Percentiles rank a stretch among this genome's conserved stretches.
Evolutionary conservation across 2,329 filamentous ascomycete species (phyloP).

Genomic region (Ceratocystis lukuohia): DNA sequence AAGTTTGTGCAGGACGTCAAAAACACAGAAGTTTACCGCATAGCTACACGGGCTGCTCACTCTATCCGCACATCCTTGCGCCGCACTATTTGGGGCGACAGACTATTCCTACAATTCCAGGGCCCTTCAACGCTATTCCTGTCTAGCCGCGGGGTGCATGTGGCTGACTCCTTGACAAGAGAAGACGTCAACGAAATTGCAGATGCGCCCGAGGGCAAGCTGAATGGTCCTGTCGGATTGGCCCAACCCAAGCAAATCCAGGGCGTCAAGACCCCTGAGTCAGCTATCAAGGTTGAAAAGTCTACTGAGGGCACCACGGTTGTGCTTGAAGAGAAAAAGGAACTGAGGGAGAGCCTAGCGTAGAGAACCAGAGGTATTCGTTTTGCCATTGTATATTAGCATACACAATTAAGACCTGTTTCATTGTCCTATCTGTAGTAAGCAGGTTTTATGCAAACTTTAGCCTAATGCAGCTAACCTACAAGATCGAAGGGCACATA

Average conservation of each 20-base stretch:
- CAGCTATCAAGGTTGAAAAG: conserved; percentile 41
- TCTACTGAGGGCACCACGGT: conserved; percentile 51
- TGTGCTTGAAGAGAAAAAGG: conserved; percentile 47
- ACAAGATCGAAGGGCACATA: too few species aligned
- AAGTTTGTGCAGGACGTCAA: conserved; percentile 63
- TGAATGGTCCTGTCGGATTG: conserved; percentile 42
- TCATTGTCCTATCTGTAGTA: neutral
- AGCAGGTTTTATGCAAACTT: neutral
- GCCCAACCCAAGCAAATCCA: conserved; percentile 27
- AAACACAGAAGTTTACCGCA: conserved; percentile 59
- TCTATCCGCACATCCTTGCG: conserved; percentile 61
- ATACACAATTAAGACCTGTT: neutral
- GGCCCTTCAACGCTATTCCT: conserved; percentile 77
- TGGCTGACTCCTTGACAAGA: conserved; percentile 63
- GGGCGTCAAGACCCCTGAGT: conserved; percentile 21
- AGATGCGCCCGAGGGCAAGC: conserved; percentile 59
- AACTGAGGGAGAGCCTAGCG: conserved; percentile 42
- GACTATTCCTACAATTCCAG: conserved; percentile 79
- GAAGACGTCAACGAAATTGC: conserved; percentile 85
- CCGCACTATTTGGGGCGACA: conserved; percentile 82
- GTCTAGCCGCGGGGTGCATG: conserved; percentile 68
- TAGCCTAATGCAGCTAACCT: neutral
- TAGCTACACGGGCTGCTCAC: conserved; percentile 50
- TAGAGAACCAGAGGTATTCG: conserved; percentile 21
- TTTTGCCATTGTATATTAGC: conserved; percentile 16